Percentiles rank a stretch among this genome's conserved stretches.
Evolutionary conservation across 768 basidiomycete species (phyloP).

Genomic region (Infundibulicybe gibba): DNA sequence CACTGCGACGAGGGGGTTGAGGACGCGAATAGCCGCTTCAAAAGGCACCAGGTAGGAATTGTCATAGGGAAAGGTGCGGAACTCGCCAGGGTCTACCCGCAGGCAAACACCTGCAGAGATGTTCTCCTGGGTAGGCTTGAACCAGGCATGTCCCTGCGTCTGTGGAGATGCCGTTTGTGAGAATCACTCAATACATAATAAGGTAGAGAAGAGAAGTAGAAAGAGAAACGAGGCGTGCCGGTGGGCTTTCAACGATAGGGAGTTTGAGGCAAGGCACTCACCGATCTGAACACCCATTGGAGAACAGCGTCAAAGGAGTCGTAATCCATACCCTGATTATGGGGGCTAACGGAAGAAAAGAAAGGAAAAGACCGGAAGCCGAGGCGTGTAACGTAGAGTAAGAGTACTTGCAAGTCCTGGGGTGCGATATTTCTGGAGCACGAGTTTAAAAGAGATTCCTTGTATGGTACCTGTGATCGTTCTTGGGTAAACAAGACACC

Average conservation of each 20-base stretch:
- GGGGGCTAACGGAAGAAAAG: constrained; percentile 21
- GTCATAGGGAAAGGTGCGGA: constrained; percentile 84
- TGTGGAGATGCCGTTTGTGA: constrained; percentile 16
- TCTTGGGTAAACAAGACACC: constrained; percentile 25
- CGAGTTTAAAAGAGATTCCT: constrained; percentile 36
- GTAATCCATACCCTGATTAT: constrained; percentile 59
- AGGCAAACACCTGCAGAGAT: constrained; percentile 76
- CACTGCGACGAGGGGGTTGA: constrained; percentile 85
- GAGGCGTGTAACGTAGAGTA: constrained; percentile 30
- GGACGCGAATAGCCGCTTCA: constrained; percentile 66
- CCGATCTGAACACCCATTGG: constrained; percentile 77
- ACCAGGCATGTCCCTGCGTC: constrained; percentile 85
- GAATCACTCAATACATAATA: constrained; percentile 8
- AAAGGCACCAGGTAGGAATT: constrained; percentile 79
- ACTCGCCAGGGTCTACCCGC: constrained; percentile 56
- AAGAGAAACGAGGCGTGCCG: too few relatives aligned
- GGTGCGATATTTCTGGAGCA: constrained; percentile 22
- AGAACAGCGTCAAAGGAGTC: constrained; percentile 77
- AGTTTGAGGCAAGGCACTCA: constrained; percentile 22
- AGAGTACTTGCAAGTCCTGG: constrained; percentile 8
- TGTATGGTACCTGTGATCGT: constrained; percentile 20
- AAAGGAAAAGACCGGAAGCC: constrained; percentile 22
- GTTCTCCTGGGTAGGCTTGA: constrained; percentile 82
- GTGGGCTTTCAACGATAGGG: constrained; percentile 1
- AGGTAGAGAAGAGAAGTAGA: background rate